Percentiles rank a stretch among this genome's conserved stretches.
phyloP scores from a whole-genome alignment of 148 eudicot genomes.

The Vaccinium macrocarpon region DNA sequence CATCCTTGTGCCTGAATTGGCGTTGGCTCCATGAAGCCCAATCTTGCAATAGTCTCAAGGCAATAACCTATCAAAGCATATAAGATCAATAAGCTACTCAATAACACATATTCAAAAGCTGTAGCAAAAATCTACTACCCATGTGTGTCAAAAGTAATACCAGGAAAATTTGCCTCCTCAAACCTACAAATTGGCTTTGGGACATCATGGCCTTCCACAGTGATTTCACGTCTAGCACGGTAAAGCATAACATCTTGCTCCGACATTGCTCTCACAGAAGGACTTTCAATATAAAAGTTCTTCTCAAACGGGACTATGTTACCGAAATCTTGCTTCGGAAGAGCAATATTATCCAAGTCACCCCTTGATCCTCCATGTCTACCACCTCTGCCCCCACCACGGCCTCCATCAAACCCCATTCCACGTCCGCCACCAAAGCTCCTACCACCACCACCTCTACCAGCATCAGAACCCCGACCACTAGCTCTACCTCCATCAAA shows the following conservation, averaged over 20 bases:
- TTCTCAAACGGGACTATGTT: constrained; percentile 76
- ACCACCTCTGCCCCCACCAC: constrained; percentile 49
- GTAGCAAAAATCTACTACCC: background rate
- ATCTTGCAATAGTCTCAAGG: constrained; percentile 67
- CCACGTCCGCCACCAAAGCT: constrained; percentile 36
- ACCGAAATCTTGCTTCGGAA: constrained; percentile 82
- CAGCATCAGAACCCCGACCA: constrained; percentile 40
- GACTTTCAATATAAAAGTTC: constrained; percentile 74
- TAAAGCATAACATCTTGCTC: constrained; percentile 56
- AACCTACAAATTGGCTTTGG: constrained; percentile 81
- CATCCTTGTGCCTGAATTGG: constrained; percentile 96
- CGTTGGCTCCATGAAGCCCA: constrained; percentile 92
- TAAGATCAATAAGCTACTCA: constrained; percentile 12
- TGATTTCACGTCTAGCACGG: constrained; percentile 67
- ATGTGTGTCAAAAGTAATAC: constrained; percentile 34
- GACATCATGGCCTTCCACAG: constrained; percentile 83
- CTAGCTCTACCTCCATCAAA: constrained; percentile 42
- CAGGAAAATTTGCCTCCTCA: constrained; percentile 85
- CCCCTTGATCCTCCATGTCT: constrained; percentile 45
- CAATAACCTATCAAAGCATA: constrained; percentile 55
- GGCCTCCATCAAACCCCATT: constrained; percentile 30
- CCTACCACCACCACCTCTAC: constrained; percentile 38
- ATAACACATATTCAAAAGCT: background rate
- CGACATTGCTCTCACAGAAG: constrained; percentile 65
- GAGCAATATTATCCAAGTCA: constrained; percentile 65